phyloP scores from a whole-genome alignment of 75 land plant species.

The Adiantum capillusveneris region DNA sequence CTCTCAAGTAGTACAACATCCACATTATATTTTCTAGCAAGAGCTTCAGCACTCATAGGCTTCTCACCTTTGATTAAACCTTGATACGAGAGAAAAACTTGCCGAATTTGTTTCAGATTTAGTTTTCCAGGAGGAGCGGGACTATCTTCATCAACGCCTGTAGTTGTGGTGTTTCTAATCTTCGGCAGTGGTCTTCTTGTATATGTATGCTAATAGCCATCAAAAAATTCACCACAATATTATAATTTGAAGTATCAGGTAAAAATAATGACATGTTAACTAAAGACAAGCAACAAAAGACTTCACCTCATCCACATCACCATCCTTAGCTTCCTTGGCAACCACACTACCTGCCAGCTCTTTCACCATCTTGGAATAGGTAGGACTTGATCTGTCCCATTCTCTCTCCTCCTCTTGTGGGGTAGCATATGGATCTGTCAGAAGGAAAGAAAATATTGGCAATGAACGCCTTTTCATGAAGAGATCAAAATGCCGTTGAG shows the following conservation, averaged over 20 bases:
- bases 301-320: too few species aligned
- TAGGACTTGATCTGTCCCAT: constrained; percentile 21
- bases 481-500: too few species aligned
- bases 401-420: constrained; percentile 4
- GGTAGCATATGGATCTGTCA: background rate
- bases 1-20: constrained; percentile 14
- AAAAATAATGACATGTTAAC: too few species aligned
- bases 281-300: too few species aligned
- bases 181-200: background rate
- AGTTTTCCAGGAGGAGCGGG: constrained; percentile 15
- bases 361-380: constrained; percentile 23
- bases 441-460: too few species aligned
- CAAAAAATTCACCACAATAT: background rate
- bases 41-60: constrained; percentile 9
- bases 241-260: too few species aligned
- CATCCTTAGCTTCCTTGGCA: constrained; percentile 10
- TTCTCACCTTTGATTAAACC: constrained; percentile 13
- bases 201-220: background rate
- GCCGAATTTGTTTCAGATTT: constrained; percentile 11
- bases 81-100: constrained; percentile 9
- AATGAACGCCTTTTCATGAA: too few species aligned
- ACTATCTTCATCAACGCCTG: constrained; percentile 7
- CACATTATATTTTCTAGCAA: constrained; percentile 17
- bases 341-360: constrained; percentile 21
- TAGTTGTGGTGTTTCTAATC: background rate